Percentiles rank a stretch among this genome's conserved stretches.
Conservation (phyloP, 768 basidiomycete genomes). For the Kwoniella bestiolae region DNA sequence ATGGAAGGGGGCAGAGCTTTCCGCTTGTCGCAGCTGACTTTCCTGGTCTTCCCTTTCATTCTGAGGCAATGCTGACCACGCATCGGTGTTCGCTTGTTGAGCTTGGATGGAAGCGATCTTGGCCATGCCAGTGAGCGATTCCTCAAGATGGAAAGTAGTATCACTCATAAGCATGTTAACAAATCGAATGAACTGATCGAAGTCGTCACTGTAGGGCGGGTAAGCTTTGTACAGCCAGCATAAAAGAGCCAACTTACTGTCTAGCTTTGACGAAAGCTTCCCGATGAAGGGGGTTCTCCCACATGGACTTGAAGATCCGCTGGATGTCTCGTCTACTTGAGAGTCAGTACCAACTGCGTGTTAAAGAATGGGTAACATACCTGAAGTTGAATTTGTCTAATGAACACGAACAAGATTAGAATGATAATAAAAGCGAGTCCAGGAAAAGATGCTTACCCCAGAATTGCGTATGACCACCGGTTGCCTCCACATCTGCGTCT, state of each 20-base stretch:
- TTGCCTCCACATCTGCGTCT: conserved; percentile 86
- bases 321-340: conserved; percentile 77
- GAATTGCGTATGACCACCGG: conserved; percentile 96
- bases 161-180: conserved; percentile 99
- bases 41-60: conserved; percentile 85
- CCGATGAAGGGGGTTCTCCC: conserved; percentile 87
- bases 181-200: conserved; percentile 92
- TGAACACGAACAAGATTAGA: neutral
- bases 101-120: conserved; percentile 85
- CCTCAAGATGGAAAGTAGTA: conserved; percentile 96
- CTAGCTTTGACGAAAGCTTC: conserved; percentile 82
- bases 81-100: conserved; percentile 75
- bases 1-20: conserved; percentile 82
- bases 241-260: conserved; percentile 62
- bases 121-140: conserved; percentile 83
- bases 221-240: too few species aligned
- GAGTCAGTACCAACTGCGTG: conserved; percentile 16
- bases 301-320: conserved; percentile 82
- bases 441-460: conserved; percentile 98
- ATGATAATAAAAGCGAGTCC: neutral
- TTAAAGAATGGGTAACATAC: neutral
- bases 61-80: conserved; percentile 70
- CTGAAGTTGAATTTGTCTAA: conserved; percentile 42
- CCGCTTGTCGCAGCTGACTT: conserved; percentile 73
- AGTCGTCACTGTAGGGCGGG: conserved; percentile 65